Evolutionary conservation across 225 moss, liverwort and hornwort species (phyloP).

Genomic region (Polytrichum commune): DNA sequence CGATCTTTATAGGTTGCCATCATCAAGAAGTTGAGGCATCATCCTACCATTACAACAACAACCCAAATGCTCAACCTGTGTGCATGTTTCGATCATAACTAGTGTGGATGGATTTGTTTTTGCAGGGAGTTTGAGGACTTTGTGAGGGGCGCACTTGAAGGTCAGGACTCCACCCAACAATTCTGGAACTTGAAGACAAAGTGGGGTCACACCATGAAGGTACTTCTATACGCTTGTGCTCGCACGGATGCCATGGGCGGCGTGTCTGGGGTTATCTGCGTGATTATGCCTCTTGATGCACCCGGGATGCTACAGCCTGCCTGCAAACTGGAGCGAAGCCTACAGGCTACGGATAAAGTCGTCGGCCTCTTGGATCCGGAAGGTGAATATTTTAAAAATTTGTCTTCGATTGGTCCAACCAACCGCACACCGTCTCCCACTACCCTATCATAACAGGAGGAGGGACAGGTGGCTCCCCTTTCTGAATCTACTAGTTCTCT

Average conservation of each 20-base stretch:
- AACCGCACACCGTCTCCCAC: neutral
- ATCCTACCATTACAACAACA: too few species aligned
- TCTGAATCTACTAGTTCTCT: too few species aligned
- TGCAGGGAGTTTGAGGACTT: slow-evolving; percentile 43
- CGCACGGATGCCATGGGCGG: slow-evolving; percentile 18
- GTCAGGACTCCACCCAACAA: slow-evolving; percentile 25
- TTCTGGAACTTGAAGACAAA: slow-evolving; percentile 50
- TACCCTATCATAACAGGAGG: neutral
- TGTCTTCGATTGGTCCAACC: neutral
- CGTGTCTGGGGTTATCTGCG: slow-evolving; percentile 34
- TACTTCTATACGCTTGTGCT: slow-evolving; percentile 28
- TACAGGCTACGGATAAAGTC: slow-evolving; percentile 8
- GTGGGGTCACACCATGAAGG: slow-evolving; percentile 41
- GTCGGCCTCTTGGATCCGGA: slow-evolving; percentile 35
- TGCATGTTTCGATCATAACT: neutral
- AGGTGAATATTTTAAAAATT: slow-evolving; percentile 8
- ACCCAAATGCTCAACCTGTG: too few species aligned
- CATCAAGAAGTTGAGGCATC: too few species aligned
- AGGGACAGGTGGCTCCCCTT: too few species aligned
- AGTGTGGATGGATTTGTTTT: neutral
- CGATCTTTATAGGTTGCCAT: too few species aligned
- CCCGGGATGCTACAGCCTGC: slow-evolving; percentile 14
- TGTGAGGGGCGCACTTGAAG: slow-evolving; percentile 32
- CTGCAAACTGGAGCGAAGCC: slow-evolving; percentile 28
- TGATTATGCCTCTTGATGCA: slow-evolving; percentile 31